Conservation (phyloP, 1,284 basidiomycete species). For the Ganoderma leucocontextum region DNA sequence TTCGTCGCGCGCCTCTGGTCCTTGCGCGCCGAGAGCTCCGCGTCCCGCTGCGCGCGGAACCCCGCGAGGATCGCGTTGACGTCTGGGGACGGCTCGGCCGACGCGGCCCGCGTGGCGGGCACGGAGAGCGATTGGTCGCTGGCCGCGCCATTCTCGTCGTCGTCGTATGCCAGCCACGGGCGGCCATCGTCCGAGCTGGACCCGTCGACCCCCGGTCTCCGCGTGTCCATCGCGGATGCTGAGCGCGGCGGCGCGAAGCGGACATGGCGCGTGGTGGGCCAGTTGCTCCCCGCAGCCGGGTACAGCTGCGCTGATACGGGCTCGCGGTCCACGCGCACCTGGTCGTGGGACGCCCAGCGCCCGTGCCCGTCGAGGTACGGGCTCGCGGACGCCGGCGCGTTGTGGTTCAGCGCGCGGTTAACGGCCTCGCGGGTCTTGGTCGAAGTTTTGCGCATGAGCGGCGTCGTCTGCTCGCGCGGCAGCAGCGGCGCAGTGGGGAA, state of each 20-base stretch:
- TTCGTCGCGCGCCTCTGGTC: neutral
- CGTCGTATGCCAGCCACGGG: slow-evolving; percentile 35
- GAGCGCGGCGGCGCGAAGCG: slow-evolving; percentile 39
- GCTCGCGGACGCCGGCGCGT: slow-evolving; percentile 23
- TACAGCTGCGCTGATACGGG: slow-evolving; percentile 18
- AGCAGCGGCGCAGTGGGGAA: slow-evolving; percentile 56
- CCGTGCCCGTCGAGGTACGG: slow-evolving; percentile 23
- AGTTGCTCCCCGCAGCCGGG: neutral
- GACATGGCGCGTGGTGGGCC: slow-evolving; percentile 15
- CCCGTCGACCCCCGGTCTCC: slow-evolving; percentile 22
- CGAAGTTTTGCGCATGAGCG: slow-evolving; percentile 37
- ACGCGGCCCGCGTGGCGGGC: slow-evolving; percentile 26
- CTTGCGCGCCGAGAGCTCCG: slow-evolving; percentile 13
- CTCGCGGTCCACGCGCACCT: neutral
- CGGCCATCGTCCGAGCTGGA: slow-evolving; percentile 31
- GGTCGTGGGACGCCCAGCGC: slow-evolving; percentile 25
- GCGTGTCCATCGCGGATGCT: slow-evolving; percentile 33
- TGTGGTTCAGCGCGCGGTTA: slow-evolving; percentile 19
- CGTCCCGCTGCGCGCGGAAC: slow-evolving; percentile 27
- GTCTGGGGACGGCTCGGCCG: slow-evolving; percentile 31
- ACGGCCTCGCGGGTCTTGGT: slow-evolving; percentile 31
- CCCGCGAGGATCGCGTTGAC: slow-evolving; percentile 33
- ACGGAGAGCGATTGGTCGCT: slow-evolving; percentile 24
- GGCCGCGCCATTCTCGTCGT: slow-evolving; percentile 27
- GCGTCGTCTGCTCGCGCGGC: slow-evolving; percentile 36